Evolutionary conservation across 2,329 filamentous ascomycete species (phyloP).

Genomic region (Metarhizium guizhouense): DNA sequence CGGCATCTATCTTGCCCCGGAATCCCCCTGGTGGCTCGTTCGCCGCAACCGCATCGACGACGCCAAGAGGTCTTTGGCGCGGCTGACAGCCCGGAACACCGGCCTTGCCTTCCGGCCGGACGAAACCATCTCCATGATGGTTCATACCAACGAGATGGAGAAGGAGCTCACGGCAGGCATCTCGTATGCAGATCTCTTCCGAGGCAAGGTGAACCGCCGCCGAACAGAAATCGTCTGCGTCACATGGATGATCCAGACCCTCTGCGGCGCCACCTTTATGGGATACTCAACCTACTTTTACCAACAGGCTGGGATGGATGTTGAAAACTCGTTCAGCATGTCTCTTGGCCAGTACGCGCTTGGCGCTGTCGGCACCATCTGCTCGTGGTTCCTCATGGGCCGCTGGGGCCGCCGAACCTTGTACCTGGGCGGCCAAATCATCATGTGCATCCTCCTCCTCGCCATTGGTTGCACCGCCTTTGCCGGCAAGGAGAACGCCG

Average conservation of each 20-base stretch:
- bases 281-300: constrained; percentile 51
- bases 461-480: constrained; percentile 46
- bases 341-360: constrained; percentile 33
- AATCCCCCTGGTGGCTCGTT: constrained; percentile 42
- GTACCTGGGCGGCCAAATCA: constrained; percentile 37
- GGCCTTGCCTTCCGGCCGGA: constrained; percentile 27
- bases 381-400: constrained; percentile 35
- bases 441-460: constrained; percentile 34
- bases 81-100: constrained; percentile 30
- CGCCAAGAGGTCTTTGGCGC: constrained; percentile 27
- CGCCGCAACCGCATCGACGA: constrained; percentile 29
- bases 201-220: constrained; percentile 30
- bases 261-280: constrained; percentile 35
- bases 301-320: constrained; percentile 30
- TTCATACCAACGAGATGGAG: constrained; percentile 41
- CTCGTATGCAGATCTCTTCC: constrained; percentile 38
- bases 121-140: constrained; percentile 40
- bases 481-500: constrained; percentile 32
- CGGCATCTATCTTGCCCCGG: constrained; percentile 34
- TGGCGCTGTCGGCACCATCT: constrained; percentile 34
- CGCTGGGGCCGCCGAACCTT: constrained; percentile 36
- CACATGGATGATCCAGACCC: constrained; percentile 32
- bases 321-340: constrained; percentile 29
- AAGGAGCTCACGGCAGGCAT: constrained; percentile 29
- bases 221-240: constrained; percentile 37